Evolutionary conservation across 1,284 basidiomycete species (phyloP), one percentile per base, ranked within the genome.

Genomic region (Trichosporon faecale): DNA sequence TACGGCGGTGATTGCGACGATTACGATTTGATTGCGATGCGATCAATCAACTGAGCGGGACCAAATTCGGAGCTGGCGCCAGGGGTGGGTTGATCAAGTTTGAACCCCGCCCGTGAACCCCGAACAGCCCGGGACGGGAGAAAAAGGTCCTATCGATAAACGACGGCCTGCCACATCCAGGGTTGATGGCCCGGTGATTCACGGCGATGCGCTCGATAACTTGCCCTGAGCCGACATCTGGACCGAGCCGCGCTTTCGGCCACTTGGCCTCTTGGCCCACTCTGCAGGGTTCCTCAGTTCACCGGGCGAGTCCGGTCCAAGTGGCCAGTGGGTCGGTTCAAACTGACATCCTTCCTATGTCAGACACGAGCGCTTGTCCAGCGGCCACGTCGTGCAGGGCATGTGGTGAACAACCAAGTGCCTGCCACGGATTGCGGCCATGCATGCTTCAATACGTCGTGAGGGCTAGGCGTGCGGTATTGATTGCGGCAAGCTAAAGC

Each of bases 111-210:
- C 49, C 49, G 49, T 52, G 49, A 18, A n/a, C 21, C 49, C 49
- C 49, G 49, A 52, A 21, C 49, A 23, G 5, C 21, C 49, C 55
- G 27, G 27, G 55, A 27, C 18, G 57, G 29, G 57, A 18, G 27
- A 29, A 61, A 61, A 61, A 61, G 57, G 57, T 61, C 57, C 57
- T 61, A 61, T 61, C 57, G 57, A 61, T 61, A 61, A 61, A 61
- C 57, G 27, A 31, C 27, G 23, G 27, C 57, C 57, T 31, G 64
- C 64, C 64, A 65, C 64, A 65, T 31, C 49, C 64, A 65, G 64
- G 64, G 25, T 11, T 31, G 64, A 31, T 49, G 40, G 7, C 11
- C 18, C 64, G 64, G 64, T 33, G 64, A 65, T 65, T 46, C 40
- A 25, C 35, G 40, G 61, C 33, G 33, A 64, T 37, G 18, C 29